phyloP scores from a whole-genome alignment of 495 filamentous ascomycete genomes.

The Sporormia fimetaria region DNA sequence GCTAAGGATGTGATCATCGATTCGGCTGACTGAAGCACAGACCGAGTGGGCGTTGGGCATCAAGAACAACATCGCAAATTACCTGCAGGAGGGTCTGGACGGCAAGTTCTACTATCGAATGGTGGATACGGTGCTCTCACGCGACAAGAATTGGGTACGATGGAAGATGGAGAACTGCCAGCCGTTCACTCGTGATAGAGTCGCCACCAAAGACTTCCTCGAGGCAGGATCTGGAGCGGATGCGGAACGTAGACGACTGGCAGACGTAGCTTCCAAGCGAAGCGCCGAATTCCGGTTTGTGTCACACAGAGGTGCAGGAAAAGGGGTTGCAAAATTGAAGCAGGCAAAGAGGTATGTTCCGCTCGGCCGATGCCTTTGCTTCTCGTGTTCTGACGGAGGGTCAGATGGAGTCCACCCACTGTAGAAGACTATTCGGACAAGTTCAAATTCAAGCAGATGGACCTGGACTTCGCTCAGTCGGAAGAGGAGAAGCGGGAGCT shows the following conservation, averaged over 20 bases:
- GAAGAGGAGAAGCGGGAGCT: conserved; percentile 58
- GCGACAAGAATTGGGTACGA: conserved; percentile 95
- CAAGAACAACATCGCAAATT: conserved; percentile 60
- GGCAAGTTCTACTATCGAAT: conserved; percentile 91
- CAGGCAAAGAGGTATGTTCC: conserved; percentile 42
- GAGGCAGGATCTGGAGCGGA: conserved; percentile 53
- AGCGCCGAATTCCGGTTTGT: conserved; percentile 69
- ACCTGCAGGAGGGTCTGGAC: conserved; percentile 64
- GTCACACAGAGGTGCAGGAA: conserved; percentile 44
- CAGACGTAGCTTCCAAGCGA: too few relatives aligned
- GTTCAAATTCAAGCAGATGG: conserved; percentile 62
- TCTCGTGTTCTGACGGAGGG: conserved; percentile 13
- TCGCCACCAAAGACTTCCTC: conserved; percentile 53
- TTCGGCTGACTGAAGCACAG: conserved; percentile 28
- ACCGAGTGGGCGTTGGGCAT: conserved; percentile 69
- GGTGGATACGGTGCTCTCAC: conserved; percentile 85
- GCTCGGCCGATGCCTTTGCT: conserved; percentile 14
- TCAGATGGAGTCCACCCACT: conserved; percentile 42
- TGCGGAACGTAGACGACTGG: conserved; percentile 51
- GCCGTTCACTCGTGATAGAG: conserved; percentile 60
- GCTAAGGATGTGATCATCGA: conserved; percentile 10
- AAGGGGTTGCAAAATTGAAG: conserved; percentile 49
- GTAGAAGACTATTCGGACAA: conserved; percentile 41
- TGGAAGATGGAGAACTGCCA: conserved; percentile 96
- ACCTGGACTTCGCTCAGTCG: conserved; percentile 66